phyloP scores from a whole-genome alignment of 306 rosid genomes.

The Ammopiptanthus mongolicus region DNA sequence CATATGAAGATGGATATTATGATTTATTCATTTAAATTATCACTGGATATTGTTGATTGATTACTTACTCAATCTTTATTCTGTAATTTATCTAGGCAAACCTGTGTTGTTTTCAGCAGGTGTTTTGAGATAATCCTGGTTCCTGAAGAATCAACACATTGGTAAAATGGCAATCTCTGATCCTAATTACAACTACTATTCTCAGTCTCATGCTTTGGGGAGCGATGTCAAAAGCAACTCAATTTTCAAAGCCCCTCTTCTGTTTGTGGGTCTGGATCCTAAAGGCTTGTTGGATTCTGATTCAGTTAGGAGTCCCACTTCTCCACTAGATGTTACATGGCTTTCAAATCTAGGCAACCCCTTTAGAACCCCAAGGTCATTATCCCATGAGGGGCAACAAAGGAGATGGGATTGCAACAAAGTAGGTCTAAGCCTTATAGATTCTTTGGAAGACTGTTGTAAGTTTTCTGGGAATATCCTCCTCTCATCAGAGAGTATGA shows the following conservation, averaged over 20 bases:
- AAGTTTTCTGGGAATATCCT: slow-evolving; percentile 50
- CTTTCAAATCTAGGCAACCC: slow-evolving; percentile 57
- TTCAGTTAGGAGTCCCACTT: slow-evolving; percentile 78
- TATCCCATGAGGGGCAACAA: slow-evolving; percentile 44
- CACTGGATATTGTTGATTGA: background rate
- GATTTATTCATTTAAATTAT: background rate
- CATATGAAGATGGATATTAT: background rate
- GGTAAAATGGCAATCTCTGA: slow-evolving; percentile 37
- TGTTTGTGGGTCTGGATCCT: slow-evolving; percentile 56
- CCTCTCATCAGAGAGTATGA: slow-evolving; percentile 52
- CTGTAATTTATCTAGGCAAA: background rate
- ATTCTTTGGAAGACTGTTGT: slow-evolving; percentile 58
- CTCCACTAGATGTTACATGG: slow-evolving; percentile 64
- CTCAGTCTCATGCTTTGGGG: slow-evolving; percentile 33
- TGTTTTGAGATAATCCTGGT: slow-evolving; percentile 45
- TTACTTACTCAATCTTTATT: background rate
- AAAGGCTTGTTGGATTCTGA: slow-evolving; percentile 66
- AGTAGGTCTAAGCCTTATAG: slow-evolving; percentile 75
- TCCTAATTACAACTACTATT: slow-evolving; percentile 32
- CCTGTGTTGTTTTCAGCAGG: slow-evolving; percentile 15
- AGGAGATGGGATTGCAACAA: slow-evolving; percentile 67
- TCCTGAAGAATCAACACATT: slow-evolving; percentile 49
- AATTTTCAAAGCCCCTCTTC: slow-evolving; percentile 56
- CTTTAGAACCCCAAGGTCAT: slow-evolving; percentile 38
- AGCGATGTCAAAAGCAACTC: slow-evolving; percentile 44